Evolutionary conservation across 2,329 filamentous ascomycete species (phyloP).

Genomic region (Fusarium hostae): DNA sequence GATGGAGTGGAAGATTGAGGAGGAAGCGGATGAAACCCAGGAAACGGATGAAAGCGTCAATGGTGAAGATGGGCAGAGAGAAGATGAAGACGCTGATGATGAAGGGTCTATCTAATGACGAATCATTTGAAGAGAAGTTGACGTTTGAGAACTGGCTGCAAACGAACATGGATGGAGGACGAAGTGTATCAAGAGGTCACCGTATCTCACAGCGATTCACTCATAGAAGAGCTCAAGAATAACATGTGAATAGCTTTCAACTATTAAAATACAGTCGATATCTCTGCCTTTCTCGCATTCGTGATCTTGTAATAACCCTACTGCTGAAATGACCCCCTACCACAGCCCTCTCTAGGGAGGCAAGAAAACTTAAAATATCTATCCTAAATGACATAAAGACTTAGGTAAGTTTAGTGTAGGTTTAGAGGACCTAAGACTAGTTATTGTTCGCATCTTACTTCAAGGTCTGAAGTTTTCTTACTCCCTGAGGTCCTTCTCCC

Average conservation of each 20-base stretch:
- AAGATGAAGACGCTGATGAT: background rate
- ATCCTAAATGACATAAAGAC: too few relatives aligned
- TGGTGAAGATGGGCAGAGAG: background rate
- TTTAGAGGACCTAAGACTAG: too few relatives aligned
- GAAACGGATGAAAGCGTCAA: background rate
- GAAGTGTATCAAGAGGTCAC: background rate
- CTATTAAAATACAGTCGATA: too few relatives aligned
- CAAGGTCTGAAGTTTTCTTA: background rate
- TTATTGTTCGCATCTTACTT: background rate
- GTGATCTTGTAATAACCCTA: background rate
- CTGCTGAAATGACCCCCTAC: background rate
- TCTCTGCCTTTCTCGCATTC: background rate
- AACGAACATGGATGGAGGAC: background rate
- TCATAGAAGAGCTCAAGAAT: background rate
- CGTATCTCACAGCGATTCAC: too few relatives aligned
- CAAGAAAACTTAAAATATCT: too few relatives aligned
- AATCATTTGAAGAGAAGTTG: background rate
- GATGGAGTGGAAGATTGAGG: slow-evolving; percentile 2
- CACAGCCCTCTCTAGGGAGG: background rate
- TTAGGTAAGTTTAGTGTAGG: too few relatives aligned
- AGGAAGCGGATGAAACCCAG: background rate
- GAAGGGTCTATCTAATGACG: background rate
- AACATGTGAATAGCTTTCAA: too few relatives aligned
- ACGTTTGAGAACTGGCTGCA: background rate
- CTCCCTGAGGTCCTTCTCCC: background rate